Evolutionary conservation across 2,329 filamentous ascomycete genomes (phyloP).

Genomic region (Epichloe brachyelytri): DNA sequence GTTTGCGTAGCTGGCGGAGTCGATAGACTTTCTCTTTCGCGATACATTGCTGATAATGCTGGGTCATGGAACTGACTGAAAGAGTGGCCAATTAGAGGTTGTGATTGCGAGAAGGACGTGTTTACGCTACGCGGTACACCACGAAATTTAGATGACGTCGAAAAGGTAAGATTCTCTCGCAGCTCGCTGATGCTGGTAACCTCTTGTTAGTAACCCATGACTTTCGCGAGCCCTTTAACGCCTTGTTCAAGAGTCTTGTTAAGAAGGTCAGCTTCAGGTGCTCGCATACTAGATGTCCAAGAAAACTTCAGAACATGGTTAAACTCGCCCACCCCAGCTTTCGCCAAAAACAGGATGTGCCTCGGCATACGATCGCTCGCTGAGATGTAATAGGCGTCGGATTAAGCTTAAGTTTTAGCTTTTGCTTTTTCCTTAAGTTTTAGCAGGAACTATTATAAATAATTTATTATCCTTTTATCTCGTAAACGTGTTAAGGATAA

Average conservation of each 20-base stretch:
- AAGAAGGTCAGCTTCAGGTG: neutral
- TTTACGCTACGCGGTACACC: neutral
- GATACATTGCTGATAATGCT: neutral
- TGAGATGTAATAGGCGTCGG: neutral
- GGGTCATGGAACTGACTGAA: neutral
- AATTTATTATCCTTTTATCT: neutral
- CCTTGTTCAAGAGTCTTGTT: neutral
- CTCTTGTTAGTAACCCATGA: neutral
- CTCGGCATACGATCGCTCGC: neutral
- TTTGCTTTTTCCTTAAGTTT: neutral
- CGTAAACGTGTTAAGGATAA: conserved; percentile 6
- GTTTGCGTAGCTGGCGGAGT: neutral
- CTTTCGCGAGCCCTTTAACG: neutral
- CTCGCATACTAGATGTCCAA: neutral
- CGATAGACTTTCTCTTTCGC: neutral
- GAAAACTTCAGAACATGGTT: neutral
- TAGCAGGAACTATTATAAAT: neutral
- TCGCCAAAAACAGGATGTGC: neutral
- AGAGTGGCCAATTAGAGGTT: neutral
- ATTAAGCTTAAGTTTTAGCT: neutral
- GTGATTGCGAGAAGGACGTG: neutral
- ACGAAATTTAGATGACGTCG: neutral
- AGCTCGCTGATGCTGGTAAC: neutral
- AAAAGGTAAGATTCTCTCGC: neutral
- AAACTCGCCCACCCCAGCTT: neutral